Evolutionary conservation across 345 rosid genomes (phyloP).

Genomic region (Eucalyptus pauciflora): DNA sequence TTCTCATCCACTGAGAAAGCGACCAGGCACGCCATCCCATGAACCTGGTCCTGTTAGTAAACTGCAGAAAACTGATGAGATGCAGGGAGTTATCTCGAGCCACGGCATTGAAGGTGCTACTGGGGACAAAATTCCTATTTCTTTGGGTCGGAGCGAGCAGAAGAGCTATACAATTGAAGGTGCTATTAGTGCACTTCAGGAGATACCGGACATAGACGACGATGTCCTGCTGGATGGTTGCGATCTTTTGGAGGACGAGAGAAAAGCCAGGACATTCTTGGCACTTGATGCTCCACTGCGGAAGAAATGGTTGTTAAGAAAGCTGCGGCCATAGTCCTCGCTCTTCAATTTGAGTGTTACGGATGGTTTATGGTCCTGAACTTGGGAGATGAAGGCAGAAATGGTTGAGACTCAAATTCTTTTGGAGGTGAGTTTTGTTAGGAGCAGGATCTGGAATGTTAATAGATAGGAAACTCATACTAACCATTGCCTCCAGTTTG

Average conservation of each 20-base stretch:
- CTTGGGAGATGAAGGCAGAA: background rate
- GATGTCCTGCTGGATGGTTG: slow-evolving; percentile 72
- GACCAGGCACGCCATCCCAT: background rate
- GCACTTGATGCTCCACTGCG: slow-evolving; percentile 48
- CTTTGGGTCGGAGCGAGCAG: slow-evolving; percentile 4
- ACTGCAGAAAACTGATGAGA: slow-evolving; percentile 27
- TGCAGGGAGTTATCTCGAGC: background rate
- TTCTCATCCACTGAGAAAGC: slow-evolving; percentile 30
- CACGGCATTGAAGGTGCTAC: background rate
- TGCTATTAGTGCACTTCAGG: slow-evolving; percentile 56
- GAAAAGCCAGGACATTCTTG: slow-evolving; percentile 67
- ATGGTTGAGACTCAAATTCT: background rate
- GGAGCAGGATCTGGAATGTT: background rate
- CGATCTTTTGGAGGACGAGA: slow-evolving; percentile 78
- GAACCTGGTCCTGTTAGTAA: slow-evolving; percentile 14
- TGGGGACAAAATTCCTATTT: background rate
- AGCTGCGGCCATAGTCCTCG: slow-evolving; percentile 33
- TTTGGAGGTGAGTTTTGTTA: background rate
- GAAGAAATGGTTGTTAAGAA: slow-evolving; percentile 70
- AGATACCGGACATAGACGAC: slow-evolving; percentile 55
- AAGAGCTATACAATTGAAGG: slow-evolving; percentile 13
- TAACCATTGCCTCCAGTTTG: background rate
- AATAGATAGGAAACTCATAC: background rate
- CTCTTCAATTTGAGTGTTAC: background rate
- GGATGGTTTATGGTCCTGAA: background rate